These are phyloP conservation scores for Agrocybe praecox DNA, from an alignment of 768 basidiomycete genomes.

Conservation along the genomic window DNA sequence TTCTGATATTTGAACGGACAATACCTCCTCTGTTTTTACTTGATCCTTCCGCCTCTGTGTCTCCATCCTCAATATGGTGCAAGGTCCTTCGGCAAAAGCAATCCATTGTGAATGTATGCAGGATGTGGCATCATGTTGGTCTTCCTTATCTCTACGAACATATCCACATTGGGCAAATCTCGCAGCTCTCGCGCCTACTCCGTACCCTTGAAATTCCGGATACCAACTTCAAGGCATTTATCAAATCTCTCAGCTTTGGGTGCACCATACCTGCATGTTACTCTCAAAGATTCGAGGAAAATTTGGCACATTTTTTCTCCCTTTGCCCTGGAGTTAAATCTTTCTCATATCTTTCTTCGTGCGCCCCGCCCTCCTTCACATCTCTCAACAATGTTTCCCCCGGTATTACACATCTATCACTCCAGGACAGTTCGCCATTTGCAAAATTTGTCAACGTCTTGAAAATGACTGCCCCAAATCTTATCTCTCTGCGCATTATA, in stretches of 20 bases:
- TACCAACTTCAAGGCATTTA: neutral
- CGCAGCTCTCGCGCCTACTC: constrained; percentile 22
- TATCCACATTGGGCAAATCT: constrained; percentile 22
- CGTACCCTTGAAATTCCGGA: constrained; percentile 12
- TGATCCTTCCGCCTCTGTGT: constrained; percentile 9
- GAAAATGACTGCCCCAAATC: too few relatives aligned
- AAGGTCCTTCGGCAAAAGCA: constrained; percentile 20
- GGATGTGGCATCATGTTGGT: constrained; percentile 23
- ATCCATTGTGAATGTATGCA: constrained; percentile 24
- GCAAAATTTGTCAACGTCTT: too few relatives aligned
- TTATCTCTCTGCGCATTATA: neutral
- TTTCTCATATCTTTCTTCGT: constrained; percentile 2
- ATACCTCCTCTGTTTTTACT: constrained; percentile 25
- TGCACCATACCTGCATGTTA: constrained; percentile 2
- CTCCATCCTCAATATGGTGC: constrained; percentile 24
- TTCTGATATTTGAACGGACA: constrained; percentile 22
- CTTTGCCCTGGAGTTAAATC: constrained; percentile 2
- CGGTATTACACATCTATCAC: too few relatives aligned
- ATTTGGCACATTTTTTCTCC: neutral
- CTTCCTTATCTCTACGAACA: constrained; percentile 26
- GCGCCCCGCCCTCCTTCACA: too few relatives aligned
- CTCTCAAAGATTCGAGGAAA: neutral
- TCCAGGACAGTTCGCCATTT: too few relatives aligned
- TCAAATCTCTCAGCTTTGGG: constrained; percentile 1
- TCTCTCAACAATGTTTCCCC: too few relatives aligned